Evolutionary conservation across 345 rosid species (phyloP), one percentile per base, ranked within the genome.

Genomic region (Excoecaria cochinchinensis): DNA sequence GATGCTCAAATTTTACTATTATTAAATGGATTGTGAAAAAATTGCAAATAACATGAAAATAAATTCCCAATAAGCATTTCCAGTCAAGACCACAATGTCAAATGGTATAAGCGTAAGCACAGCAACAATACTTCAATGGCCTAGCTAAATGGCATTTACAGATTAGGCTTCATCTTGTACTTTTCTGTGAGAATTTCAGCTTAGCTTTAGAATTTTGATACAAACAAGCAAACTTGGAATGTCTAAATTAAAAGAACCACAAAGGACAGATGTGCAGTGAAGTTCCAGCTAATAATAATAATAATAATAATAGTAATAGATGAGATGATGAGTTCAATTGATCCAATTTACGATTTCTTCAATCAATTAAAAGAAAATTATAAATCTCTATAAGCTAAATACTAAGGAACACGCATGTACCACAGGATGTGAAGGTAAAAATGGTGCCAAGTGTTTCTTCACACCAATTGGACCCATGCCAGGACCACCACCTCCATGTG

Each of bases 381-480:
- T 17, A 39, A 36, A 42, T 57, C n/a, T 4, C 31, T 67, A 48
- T 64, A 74, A 63, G 46, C 63, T 64, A 17, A 74, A 44, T 44
- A 44, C 5, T 15, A 55, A 55, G 58, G 22, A 56, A 56, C 3
- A 56, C 21, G 4, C 64, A 79, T 82, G 31, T 88, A 96, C 99
- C 91, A 96, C 98, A 62, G 98, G 99, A 80, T 96, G 99, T 4
- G 97, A 93, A 83, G 99, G 98, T 74, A 96, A 81, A 79, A 89
- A 96, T 42, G 98, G 95, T 75, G 99, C 98, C 85, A 96, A 84
- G 74, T 96, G 99, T 74, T 92, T 86, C 91, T 93, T 93, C 80
- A 96, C 99, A 69, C 99, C 98, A 73, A 96, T 92, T 73, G 99
- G 99, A 57, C 99, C 99, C 99, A 96, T 96, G 73, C 99, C 99